Conservation (phyloP, 495 filamentous ascomycete species). For the Pyronema domesticum region DNA sequence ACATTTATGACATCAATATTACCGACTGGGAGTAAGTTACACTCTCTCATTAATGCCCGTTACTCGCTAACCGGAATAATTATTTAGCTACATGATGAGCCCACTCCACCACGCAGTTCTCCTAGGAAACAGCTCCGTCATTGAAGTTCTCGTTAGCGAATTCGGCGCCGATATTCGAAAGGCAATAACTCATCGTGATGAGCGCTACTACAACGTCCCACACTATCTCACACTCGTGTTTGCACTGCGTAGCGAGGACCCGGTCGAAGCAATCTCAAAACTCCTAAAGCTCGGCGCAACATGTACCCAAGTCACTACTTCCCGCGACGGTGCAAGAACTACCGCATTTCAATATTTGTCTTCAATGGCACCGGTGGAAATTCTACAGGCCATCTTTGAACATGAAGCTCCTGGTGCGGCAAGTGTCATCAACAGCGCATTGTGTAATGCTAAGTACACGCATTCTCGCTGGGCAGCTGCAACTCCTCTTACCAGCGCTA, state of each 20-base stretch:
- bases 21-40: constrained; percentile 51
- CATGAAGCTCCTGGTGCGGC: constrained; percentile 42
- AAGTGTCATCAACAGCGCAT: constrained; percentile 45
- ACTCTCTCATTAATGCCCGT: background rate
- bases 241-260: constrained; percentile 34
- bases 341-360: constrained; percentile 40
- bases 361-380: constrained; percentile 27
- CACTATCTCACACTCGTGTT: constrained; percentile 47
- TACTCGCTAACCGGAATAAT: background rate
- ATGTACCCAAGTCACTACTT: constrained; percentile 49
- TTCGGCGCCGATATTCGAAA: constrained; percentile 58
- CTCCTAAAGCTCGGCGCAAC: constrained; percentile 56
- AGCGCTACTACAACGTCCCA: constrained; percentile 30
- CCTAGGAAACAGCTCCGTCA: constrained; percentile 45
- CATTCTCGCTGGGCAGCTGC: constrained; percentile 17
- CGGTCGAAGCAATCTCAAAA: constrained; percentile 40
- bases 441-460: constrained; percentile 18
- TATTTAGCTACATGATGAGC: constrained; percentile 21
- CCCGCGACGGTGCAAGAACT: constrained; percentile 30
- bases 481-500: constrained; percentile 31
- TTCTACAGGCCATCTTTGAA: constrained; percentile 41
- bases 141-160: constrained; percentile 48
- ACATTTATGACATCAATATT: constrained; percentile 61
- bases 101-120: constrained; percentile 63
- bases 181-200: constrained; percentile 40